Conservation (phyloP, 345 rosid genomes). For the Melaleuca quinquenervia region DNA sequence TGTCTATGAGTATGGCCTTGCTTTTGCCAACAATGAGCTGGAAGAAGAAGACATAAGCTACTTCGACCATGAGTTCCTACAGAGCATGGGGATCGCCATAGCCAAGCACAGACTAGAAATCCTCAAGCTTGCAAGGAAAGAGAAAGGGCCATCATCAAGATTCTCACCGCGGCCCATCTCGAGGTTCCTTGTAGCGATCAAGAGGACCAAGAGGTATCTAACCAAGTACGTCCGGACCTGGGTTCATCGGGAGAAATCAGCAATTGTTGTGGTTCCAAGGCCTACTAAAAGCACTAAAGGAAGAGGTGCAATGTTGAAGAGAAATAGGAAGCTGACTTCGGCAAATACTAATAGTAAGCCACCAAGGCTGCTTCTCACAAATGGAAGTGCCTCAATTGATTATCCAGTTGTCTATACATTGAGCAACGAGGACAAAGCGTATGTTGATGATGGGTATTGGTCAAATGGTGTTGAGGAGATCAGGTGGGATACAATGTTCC, state of each 20-base stretch:
- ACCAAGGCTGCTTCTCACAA: slow-evolving; percentile 45
- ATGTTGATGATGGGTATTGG: slow-evolving; percentile 26
- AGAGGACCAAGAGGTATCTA: slow-evolving; percentile 40
- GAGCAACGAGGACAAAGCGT: slow-evolving; percentile 22
- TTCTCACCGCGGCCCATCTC: slow-evolving; percentile 17
- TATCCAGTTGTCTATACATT: slow-evolving; percentile 26
- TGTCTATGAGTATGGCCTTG: slow-evolving; percentile 70
- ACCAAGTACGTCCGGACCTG: slow-evolving; percentile 32
- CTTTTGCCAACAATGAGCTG: slow-evolving; percentile 75
- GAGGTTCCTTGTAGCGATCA: slow-evolving; percentile 43
- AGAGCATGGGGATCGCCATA: slow-evolving; percentile 91
- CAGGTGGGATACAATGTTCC: slow-evolving; percentile 95
- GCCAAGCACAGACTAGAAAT: slow-evolving; percentile 95
- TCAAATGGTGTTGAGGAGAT: slow-evolving; percentile 41
- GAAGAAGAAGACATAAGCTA: slow-evolving; percentile 60
- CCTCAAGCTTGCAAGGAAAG: slow-evolving; percentile 60
- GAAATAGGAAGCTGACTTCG: slow-evolving; percentile 39
- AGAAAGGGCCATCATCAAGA: slow-evolving; percentile 2
- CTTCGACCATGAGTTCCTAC: slow-evolving; percentile 93
- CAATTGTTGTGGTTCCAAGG: slow-evolving; percentile 27
- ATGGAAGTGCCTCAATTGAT: slow-evolving; percentile 22
- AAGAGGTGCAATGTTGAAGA: slow-evolving; percentile 46
- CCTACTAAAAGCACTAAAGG: neutral
- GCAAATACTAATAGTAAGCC: slow-evolving; percentile 1
- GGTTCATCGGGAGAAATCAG: slow-evolving; percentile 39